Percentiles rank a stretch among this genome's conserved stretches.
These are phyloP conservation scores for Lippia alba DNA, from an alignment of 305 asterid species.

Conservation along the genomic window DNA sequence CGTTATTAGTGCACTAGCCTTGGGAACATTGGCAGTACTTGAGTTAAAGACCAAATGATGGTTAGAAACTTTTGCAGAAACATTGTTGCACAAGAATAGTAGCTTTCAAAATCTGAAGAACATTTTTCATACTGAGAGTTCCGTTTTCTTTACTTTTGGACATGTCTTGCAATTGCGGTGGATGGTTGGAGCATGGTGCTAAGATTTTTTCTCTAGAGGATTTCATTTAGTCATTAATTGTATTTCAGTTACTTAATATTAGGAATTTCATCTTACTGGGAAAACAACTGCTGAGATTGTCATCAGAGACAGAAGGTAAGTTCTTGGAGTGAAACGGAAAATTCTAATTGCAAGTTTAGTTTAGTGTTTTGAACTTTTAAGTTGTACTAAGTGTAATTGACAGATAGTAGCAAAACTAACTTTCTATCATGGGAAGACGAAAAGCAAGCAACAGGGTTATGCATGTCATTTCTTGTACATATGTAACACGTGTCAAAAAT, in stretches of 20 bases:
- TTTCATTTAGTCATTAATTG: not conserved
- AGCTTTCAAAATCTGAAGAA: not conserved
- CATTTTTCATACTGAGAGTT: not conserved
- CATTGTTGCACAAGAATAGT: conserved; percentile 5
- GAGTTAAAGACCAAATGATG: not conserved
- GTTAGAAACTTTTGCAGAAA: not conserved
- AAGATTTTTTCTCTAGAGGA: conserved; percentile 10
- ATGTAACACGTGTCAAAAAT: not conserved
- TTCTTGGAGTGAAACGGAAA: not conserved
- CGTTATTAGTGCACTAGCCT: not conserved
- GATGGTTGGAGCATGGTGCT: conserved; percentile 2
- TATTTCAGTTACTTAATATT: not conserved
- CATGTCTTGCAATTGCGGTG: not conserved
- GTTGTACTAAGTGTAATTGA: not conserved
- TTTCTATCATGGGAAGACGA: not conserved
- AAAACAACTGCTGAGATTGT: not conserved
- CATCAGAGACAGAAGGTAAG: conserved; percentile 9
- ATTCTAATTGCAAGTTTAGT: not conserved
- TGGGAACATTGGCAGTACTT: not conserved
- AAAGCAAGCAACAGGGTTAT: not conserved
- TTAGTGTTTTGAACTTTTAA: not conserved
- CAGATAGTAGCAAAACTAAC: not conserved
- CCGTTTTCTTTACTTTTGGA: not conserved
- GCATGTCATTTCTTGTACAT: not conserved
- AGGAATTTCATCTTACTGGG: not conserved